Percentiles rank a stretch among this genome's conserved stretches.
Conservation (phyloP, 805 yeast species). For the Cyberlindnera meyerae region DNA sequence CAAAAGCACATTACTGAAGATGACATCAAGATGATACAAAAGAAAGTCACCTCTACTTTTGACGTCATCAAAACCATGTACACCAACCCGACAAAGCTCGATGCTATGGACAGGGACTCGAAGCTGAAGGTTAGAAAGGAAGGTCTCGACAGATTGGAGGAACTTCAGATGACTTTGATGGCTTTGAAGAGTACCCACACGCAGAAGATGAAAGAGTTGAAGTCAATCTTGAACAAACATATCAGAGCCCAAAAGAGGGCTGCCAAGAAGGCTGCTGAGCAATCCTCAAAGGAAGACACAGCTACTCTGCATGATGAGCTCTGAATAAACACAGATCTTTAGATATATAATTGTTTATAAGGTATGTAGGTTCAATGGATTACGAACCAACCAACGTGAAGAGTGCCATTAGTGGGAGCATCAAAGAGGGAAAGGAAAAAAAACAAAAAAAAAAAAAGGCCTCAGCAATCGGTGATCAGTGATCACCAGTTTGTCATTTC, state of each 20-base stretch:
- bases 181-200: conserved; percentile 21
- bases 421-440: too few relatives aligned
- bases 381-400: too few relatives aligned
- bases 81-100: conserved; percentile 18
- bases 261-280: conserved; percentile 10
- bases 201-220: conserved; percentile 30
- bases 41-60: conserved; percentile 25
- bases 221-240: conserved; percentile 10
- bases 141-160: conserved; percentile 21
- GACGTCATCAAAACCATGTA: conserved; percentile 27
- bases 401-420: too few relatives aligned
- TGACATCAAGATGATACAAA: conserved; percentile 26
- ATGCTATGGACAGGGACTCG: conserved; percentile 25
- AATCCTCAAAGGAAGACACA: conserved; percentile 1
- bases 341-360: neutral
- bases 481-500: too few relatives aligned
- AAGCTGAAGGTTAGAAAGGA: conserved; percentile 28
- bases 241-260: conserved; percentile 20
- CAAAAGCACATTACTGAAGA: conserved; percentile 20
- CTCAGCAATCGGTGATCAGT: too few relatives aligned
- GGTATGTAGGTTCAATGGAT: too few relatives aligned
- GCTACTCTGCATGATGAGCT: conserved; percentile 12
- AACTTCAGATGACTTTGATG: conserved; percentile 15
- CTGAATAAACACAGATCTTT: too few relatives aligned
- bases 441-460: too few relatives aligned